phyloP scores from a whole-genome alignment of 2,329 filamentous ascomycete species.

The Pseudogymnoascus sp. region DNA sequence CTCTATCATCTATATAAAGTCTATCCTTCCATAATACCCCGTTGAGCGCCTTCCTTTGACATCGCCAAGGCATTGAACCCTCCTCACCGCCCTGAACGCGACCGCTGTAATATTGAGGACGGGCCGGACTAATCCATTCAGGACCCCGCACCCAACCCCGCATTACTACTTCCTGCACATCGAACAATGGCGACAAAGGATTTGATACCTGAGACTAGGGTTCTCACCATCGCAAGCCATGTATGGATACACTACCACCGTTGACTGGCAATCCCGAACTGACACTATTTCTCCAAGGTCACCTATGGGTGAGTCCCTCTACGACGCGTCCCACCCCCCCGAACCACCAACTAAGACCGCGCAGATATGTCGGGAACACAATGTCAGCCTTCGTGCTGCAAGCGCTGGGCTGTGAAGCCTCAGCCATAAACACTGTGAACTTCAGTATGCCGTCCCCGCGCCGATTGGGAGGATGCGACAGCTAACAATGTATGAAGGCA shows the following conservation, averaged over 20 bases:
- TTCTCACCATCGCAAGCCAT: slow-evolving; percentile 90
- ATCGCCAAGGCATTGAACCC: neutral
- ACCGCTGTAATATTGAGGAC: neutral
- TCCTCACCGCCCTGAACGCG: slow-evolving; percentile 4
- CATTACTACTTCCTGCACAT: neutral
- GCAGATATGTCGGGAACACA: slow-evolving; percentile 93
- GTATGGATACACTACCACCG: slow-evolving; percentile 45
- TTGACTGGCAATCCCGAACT: slow-evolving; percentile 17
- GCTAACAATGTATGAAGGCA: slow-evolving; percentile 49
- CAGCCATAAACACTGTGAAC: slow-evolving; percentile 90
- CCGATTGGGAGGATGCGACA: neutral
- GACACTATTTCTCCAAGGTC: slow-evolving; percentile 42
- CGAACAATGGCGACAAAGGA: neutral
- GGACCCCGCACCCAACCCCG: slow-evolving; percentile 3
- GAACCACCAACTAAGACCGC: slow-evolving; percentile 3
- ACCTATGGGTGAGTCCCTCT: slow-evolving; percentile 57
- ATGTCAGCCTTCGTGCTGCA: slow-evolving; percentile 95
- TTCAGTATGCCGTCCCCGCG: slow-evolving; percentile 60
- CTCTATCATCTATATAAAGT: neutral
- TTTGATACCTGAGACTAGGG: slow-evolving; percentile 49
- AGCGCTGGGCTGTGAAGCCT: slow-evolving; percentile 84
- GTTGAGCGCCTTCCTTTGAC: neutral
- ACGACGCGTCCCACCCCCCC: neutral
- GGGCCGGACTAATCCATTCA: neutral
- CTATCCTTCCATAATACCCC: neutral